Percentiles rank a stretch among this genome's conserved stretches.
Conservation (phyloP, 192 early-diverging fungal genomes). For the Rhizophlyctis rosea region DNA sequence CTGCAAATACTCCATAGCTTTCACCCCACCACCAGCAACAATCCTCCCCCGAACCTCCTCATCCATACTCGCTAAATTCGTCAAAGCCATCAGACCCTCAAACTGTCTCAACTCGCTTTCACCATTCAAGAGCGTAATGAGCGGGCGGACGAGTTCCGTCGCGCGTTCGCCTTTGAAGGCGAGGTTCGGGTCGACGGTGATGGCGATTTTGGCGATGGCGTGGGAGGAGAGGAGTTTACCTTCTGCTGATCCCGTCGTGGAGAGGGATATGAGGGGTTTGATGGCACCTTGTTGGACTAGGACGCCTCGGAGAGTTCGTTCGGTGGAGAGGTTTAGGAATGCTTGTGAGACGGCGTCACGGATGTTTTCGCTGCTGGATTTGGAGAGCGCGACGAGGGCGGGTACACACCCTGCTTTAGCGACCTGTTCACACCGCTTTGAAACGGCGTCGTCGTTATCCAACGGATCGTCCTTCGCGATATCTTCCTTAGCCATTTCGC, state of each 20-base stretch:
- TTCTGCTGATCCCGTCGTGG: conserved; percentile 33
- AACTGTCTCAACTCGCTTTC: conserved; percentile 69
- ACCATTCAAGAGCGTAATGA: conserved; percentile 59
- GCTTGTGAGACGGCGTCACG: conserved; percentile 63
- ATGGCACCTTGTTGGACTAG: conserved; percentile 83
- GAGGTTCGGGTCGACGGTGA: conserved; percentile 82
- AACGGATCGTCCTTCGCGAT: conserved; percentile 45
- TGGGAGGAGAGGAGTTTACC: conserved; percentile 58
- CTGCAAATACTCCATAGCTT: conserved; percentile 71
- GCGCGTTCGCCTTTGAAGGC: conserved; percentile 73
- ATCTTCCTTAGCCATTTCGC: conserved; percentile 56
- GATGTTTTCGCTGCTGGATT: conserved; percentile 55
- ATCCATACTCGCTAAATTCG: conserved; percentile 79
- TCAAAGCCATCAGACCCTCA: conserved; percentile 89
- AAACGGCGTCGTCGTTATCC: conserved; percentile 61
- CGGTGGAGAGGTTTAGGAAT: conserved; percentile 68
- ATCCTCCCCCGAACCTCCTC: conserved; percentile 65
- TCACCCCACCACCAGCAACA: conserved; percentile 57
- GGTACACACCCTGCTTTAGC: conserved; percentile 58
- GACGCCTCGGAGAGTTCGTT: conserved; percentile 63
- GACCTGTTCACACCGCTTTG: conserved; percentile 50
- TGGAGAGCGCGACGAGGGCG: conserved; percentile 50
- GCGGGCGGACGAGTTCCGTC: conserved; percentile 69
- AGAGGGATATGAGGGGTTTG: conserved; percentile 56
- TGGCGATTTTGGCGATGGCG: conserved; percentile 89